Evolutionary conservation across 495 filamentous ascomycete species (phyloP), one percentile per base, ranked within the genome.

Genomic region (Neurospora discreta): DNA sequence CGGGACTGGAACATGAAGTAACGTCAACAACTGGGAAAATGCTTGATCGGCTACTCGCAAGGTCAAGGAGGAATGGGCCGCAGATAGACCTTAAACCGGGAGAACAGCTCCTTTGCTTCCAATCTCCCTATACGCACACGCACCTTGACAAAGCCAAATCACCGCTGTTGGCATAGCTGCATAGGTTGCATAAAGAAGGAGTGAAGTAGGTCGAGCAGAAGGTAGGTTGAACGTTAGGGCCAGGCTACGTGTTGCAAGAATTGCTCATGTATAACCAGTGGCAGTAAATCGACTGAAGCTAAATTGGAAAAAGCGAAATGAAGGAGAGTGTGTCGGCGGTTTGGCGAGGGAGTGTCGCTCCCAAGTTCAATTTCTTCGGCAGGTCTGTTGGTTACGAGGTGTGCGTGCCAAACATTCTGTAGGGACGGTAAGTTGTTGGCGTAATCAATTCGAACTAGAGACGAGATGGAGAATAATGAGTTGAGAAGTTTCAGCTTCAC

Each of bases 271-370:
- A 3, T 1, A 3, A n/a, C 42, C 2, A 4, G 3, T 3, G n/a
- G 10, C 6, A 9, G 0, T 9, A n/a, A 1, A 9, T 10, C 0
- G 0, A 0, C 7, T 1, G 42, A 9, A n/a, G 0, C 1, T 9
- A 7, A 13, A 52, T 6, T 13, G 20, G 5, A 1, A 0, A 6
- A 3, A 3, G 7, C 52, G 0, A 1, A 23, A 0, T 30, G 23
- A 16, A 3, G 0, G 23, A 60, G 52, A 15, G 0, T 0, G 2
- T 9, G 0, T 6, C 2, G 2, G 13, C 15, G 15, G 18, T 16
- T 0, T 33, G 0, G 0, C 1, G 13, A 60, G 26, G 5, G 52
- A 60, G 52, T 60, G 52, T 60, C 52, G 2, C 52, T 33, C 26
- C 2, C 4, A 9, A 3, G 52, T 9, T 9, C 2, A 9, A 1